Conservation (phyloP, 192 early-diverging fungal genomes). For the Phycomyces blakesleeanus region DNA sequence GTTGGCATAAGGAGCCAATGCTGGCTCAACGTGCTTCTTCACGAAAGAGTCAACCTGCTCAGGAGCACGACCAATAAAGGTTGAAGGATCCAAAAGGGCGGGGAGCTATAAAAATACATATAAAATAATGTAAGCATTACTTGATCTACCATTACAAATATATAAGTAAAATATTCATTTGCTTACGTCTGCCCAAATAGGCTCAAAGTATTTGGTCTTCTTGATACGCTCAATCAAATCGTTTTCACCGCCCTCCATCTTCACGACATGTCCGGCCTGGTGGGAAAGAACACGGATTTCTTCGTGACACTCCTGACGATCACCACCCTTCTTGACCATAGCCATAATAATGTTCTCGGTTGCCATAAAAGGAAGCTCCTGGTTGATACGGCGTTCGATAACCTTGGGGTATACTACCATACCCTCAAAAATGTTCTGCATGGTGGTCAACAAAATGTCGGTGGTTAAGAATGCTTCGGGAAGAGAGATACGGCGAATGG, state of each 20-base stretch:
- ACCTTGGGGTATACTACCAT: slow-evolving; percentile 97
- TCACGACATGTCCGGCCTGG: slow-evolving; percentile 87
- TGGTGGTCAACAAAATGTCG: slow-evolving; percentile 90
- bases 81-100: slow-evolving; percentile 77
- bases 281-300: slow-evolving; percentile 94
- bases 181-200: slow-evolving; percentile 63
- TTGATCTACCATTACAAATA: not conserved
- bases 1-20: slow-evolving; percentile 71
- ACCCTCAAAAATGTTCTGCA: slow-evolving; percentile 97
- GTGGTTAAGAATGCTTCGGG: slow-evolving; percentile 96
- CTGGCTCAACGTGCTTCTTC: slow-evolving; percentile 72
- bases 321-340: slow-evolving; percentile 94
- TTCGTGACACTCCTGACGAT: slow-evolving; percentile 95
- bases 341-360: slow-evolving; percentile 99
- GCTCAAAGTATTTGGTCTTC: slow-evolving; percentile 81
- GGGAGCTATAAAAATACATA: slow-evolving; percentile 40
- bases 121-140: not conserved
- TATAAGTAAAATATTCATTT: slow-evolving; percentile 25
- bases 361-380: slow-evolving; percentile 99
- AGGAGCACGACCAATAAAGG: slow-evolving; percentile 92
- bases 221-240: slow-evolving; percentile 91
- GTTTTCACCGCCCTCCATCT: slow-evolving; percentile 90
- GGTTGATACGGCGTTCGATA: slow-evolving; percentile 83
- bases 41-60: slow-evolving; percentile 90
- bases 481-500: slow-evolving; percentile 92